Base-by-base conservation (phyloP, 2,329 filamentous ascomycete genomes). In the Fusarium multiceps region DNA sequence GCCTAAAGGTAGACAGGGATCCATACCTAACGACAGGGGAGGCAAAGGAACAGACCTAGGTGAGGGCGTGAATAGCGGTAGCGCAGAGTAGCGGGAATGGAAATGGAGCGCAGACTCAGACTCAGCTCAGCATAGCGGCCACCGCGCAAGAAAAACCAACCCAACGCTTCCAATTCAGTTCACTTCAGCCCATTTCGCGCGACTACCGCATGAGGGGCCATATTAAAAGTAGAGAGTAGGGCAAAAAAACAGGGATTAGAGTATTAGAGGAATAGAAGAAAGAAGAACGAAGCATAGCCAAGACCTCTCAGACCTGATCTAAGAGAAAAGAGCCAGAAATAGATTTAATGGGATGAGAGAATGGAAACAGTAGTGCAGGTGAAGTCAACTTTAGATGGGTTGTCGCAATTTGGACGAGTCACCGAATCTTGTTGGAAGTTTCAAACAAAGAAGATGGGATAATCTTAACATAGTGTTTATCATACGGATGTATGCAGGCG, bases 61-160 rank as follows among this genome's bases (percentile, higher is more conserved):
- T 66, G 55, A 65, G 63, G 68, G 68, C 59, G 65, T 69, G 65
- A 56, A 61, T 63, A 63, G 63, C 58, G 54, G 55, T 69, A 68
- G 62, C 47, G 30, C 25, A 56, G 32, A 51, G n/a, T 20, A 61
- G 60, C 56, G 51, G 54, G 63, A 67, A 59, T 43, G 42, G 47
- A 59, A 63, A 63, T 63, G 46, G 37, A 63, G 48, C 56, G 30
- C 32, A 68, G 59, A 25, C 47, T 50, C 30, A 40, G 43, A 43
- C 55, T 60, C 55, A 61, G 59, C 68, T 60, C 56, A 71, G 62
- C 46, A 58, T 47, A 71, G 68, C 68, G 68, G 66, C 49, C 66
- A 68, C 49, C 66, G 60, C 68, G 63, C 68, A 37, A 66, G 66
- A 65, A 68, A 59, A 63, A 55, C 72, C 69, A 51, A 51, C n/a